Evolutionary conservation across 371 early-diverging fungal genomes (phyloP).

Genomic region (Smittium culicis): DNA sequence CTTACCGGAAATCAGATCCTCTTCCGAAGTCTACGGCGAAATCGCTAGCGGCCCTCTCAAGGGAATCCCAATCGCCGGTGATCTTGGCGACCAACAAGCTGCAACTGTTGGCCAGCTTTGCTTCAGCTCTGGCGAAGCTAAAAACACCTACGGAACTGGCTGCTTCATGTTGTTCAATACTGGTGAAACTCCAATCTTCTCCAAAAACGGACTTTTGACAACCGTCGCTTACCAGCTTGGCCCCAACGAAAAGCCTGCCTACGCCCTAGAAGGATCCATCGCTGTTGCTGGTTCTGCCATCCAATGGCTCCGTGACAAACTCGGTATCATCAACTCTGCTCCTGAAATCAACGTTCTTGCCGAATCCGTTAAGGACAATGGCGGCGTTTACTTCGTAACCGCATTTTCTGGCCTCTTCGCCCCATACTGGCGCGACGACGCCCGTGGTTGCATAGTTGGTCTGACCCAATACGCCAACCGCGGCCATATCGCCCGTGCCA

Average conservation of each 20-base stretch:
- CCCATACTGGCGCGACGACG: slow-evolving; percentile 90
- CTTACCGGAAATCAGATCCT: slow-evolving; percentile 74
- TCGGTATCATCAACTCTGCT: slow-evolving; percentile 59
- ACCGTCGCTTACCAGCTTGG: slow-evolving; percentile 88
- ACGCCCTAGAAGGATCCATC: slow-evolving; percentile 90
- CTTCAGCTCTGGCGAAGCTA: slow-evolving; percentile 70
- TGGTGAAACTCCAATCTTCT: slow-evolving; percentile 59
- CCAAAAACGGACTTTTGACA: slow-evolving; percentile 72
- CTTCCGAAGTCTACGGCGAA: slow-evolving; percentile 64
- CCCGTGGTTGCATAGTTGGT: slow-evolving; percentile 76
- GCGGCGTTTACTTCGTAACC: slow-evolving; percentile 87
- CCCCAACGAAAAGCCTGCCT: slow-evolving; percentile 45
- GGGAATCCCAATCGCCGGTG: slow-evolving; percentile 63
- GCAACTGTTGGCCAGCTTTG: slow-evolving; percentile 92
- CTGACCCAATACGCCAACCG: slow-evolving; percentile 77
- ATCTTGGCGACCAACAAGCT: slow-evolving; percentile 94
- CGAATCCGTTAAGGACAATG: slow-evolving; percentile 51
- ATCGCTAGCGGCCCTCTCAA: slow-evolving; percentile 43
- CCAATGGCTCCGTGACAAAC: slow-evolving; percentile 78
- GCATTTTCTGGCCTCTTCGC: slow-evolving; percentile 91
- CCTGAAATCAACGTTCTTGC: slow-evolving; percentile 47
- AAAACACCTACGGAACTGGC: slow-evolving; percentile 95
- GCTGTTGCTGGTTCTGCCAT: slow-evolving; percentile 88
- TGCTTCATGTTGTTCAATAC: slow-evolving; percentile 93
- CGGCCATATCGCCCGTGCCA: slow-evolving; percentile 71